phyloP scores from a whole-genome alignment of 495 filamentous ascomycete genomes.

The Neurospora tetraspora region DNA sequence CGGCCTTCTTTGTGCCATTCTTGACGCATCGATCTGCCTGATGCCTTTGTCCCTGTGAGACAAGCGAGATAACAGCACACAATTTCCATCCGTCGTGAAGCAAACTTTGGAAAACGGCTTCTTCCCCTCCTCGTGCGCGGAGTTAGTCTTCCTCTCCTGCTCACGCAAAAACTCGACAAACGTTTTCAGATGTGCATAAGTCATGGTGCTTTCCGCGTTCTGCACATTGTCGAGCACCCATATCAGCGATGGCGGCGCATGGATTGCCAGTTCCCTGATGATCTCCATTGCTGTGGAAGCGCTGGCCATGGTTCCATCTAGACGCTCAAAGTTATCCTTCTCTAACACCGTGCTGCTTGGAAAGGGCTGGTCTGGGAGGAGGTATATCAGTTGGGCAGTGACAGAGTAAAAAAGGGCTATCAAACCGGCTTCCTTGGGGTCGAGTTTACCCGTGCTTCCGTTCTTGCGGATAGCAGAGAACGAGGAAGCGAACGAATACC shows the following conservation, averaged over 20 bases:
- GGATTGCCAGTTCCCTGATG: not conserved
- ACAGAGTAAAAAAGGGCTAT: not conserved
- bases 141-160: not conserved
- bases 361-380: not conserved
- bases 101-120: not conserved
- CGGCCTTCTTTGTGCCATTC: not conserved
- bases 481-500: no score
- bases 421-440: not conserved
- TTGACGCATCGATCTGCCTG: no score
- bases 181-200: rapidly evolving
- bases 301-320: not conserved
- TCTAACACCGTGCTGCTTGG: not conserved
- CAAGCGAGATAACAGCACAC: no score
- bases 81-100: not conserved
- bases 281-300: not conserved
- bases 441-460: no score
- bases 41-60: no score
- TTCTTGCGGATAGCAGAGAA: no score
- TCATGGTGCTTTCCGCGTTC: not conserved
- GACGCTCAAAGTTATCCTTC: not conserved
- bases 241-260: not conserved
- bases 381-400: not conserved
- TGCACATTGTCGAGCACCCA: not conserved
- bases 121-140: not conserved
- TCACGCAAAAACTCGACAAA: not conserved